These are phyloP conservation scores for Alisma plantagoaquatica DNA, from an alignment of 106 monocot genomes.

Conservation along the genomic window DNA sequence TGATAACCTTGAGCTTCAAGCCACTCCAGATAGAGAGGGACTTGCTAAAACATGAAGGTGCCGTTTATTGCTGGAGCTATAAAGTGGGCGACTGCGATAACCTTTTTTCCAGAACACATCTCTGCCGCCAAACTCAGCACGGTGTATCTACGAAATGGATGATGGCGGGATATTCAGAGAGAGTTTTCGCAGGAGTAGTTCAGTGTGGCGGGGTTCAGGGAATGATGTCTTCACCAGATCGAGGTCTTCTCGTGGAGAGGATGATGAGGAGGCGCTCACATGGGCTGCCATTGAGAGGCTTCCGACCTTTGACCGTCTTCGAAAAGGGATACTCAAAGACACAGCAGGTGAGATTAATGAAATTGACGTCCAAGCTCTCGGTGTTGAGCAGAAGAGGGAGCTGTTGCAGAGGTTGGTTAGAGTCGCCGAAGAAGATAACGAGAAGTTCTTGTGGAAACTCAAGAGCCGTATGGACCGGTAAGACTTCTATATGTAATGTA, in stretches of 20 bases:
- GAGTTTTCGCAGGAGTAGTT: slow-evolving; percentile 5
- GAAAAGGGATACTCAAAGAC: slow-evolving; percentile 15
- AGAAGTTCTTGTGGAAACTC: slow-evolving; percentile 56
- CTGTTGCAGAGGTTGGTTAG: slow-evolving; percentile 43
- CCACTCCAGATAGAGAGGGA: too few relatives aligned
- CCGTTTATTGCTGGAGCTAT: too few relatives aligned
- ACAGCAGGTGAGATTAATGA: slow-evolving; percentile 17
- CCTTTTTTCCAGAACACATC: too few relatives aligned
- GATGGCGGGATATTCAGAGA: slow-evolving; percentile 4
- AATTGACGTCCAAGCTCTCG: slow-evolving; percentile 35
- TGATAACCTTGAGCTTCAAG: too few relatives aligned
- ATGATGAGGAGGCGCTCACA: slow-evolving; percentile 23
- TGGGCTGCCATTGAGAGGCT: slow-evolving; percentile 33
- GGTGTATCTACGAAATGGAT: too few relatives aligned
- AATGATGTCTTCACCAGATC: slow-evolving; percentile 8
- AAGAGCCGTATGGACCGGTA: slow-evolving; percentile 53
- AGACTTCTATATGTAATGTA: not conserved
- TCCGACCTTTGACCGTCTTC: slow-evolving; percentile 24
- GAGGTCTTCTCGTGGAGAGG: slow-evolving; percentile 7
- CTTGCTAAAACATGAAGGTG: too few relatives aligned
- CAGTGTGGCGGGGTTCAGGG: slow-evolving; percentile 5
- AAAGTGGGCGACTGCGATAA: too few relatives aligned
- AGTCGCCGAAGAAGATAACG: too few relatives aligned
- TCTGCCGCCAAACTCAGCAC: too few relatives aligned
- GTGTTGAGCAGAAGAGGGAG: slow-evolving; percentile 21